phyloP scores from a whole-genome alignment of 352 stramenopile species.

The Stramenopiles sp. region DNA sequence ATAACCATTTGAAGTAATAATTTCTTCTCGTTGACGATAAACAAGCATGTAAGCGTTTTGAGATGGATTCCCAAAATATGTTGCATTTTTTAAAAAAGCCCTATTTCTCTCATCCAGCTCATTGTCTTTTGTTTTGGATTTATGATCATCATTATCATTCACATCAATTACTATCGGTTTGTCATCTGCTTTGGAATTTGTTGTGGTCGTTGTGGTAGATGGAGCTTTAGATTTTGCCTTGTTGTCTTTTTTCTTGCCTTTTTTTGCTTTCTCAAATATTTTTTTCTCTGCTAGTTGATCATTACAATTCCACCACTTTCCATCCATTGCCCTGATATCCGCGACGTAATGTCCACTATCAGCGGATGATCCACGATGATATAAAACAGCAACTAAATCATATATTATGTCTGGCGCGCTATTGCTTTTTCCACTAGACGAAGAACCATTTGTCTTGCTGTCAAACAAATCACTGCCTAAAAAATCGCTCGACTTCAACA shows the following conservation, averaged over 20 bases:
- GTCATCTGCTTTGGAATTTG: too few relatives aligned
- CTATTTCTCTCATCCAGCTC: neutral
- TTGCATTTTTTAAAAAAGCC: neutral
- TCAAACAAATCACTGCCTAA: neutral
- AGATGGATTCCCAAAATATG: neutral
- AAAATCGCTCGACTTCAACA: neutral
- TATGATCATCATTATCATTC: too few relatives aligned
- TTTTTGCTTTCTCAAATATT: neutral
- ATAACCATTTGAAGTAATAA: too few relatives aligned
- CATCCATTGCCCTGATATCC: neutral
- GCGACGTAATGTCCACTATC: neutral
- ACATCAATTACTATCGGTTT: too few relatives aligned
- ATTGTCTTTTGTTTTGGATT: too few relatives aligned
- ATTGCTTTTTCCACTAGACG: neutral
- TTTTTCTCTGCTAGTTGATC: neutral
- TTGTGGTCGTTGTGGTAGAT: too few relatives aligned
- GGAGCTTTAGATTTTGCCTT: neutral
- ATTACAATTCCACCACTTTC: neutral
- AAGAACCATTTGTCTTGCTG: too few relatives aligned
- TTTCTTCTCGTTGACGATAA: neutral
- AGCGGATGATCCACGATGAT: neutral
- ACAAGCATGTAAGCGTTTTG: neutral
- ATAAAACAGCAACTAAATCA: neutral
- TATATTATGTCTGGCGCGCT: neutral
- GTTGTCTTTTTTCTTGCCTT: neutral